phyloP scores from a whole-genome alignment of 2,329 filamentous ascomycete species.

The Didymella lethalis region DNA sequence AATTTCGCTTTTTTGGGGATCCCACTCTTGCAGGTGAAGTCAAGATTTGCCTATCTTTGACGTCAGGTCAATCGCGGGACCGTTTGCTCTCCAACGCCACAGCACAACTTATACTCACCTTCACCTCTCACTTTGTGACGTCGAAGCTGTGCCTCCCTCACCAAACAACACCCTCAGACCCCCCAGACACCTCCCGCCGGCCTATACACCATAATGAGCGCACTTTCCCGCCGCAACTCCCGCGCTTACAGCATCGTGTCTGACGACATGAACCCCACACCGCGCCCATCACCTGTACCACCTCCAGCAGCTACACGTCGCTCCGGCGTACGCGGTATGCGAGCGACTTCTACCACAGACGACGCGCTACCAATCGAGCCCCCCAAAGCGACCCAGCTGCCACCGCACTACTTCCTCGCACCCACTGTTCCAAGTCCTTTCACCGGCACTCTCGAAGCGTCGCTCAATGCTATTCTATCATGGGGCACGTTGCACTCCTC shows the following conservation, averaged over 20 bases:
- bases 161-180: not conserved
- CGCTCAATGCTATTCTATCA: constrained; percentile 33
- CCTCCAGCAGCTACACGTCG: not conserved
- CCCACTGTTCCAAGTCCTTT: constrained; percentile 38
- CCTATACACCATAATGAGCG: not conserved
- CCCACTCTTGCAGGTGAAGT: not conserved
- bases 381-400: constrained; percentile 5
- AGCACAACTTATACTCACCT: not conserved
- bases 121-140: constrained; percentile 6
- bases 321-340: constrained; percentile 1
- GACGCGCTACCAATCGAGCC: not conserved
- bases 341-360: not conserved
- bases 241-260: constrained; percentile 21
- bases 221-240: constrained; percentile 1
- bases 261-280: constrained; percentile 6
- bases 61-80: not conserved
- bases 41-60: not conserved
- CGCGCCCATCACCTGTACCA: constrained; percentile 3
- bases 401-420: constrained; percentile 27
- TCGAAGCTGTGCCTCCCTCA: not conserved
- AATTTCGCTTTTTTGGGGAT: too few species aligned
- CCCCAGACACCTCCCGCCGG: not conserved
- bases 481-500: constrained; percentile 13
- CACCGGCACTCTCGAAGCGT: constrained; percentile 31
- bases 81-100: not conserved